Evolutionary conservation across 495 filamentous ascomycete species (phyloP).

Genomic region (Penicillium nucicola): DNA sequence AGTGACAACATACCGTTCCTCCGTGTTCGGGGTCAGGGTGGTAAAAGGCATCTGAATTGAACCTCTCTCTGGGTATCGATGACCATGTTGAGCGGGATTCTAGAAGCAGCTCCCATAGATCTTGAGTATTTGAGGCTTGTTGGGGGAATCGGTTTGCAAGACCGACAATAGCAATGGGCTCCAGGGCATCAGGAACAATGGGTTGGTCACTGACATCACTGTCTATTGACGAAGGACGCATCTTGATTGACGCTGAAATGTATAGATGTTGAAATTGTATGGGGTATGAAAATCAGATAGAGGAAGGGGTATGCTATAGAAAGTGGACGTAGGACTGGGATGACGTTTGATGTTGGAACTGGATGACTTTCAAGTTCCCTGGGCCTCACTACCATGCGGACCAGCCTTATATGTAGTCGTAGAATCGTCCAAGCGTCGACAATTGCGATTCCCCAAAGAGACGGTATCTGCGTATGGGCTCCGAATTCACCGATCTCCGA

Average conservation of each 20-base stretch:
- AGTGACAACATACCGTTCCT: slow-evolving; percentile 19
- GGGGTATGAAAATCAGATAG: neutral
- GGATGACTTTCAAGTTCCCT: no score
- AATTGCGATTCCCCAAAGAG: neutral
- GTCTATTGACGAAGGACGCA: slow-evolving; percentile 7
- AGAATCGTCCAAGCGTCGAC: neutral
- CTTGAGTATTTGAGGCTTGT: slow-evolving; percentile 47
- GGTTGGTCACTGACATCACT: neutral
- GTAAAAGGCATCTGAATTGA: slow-evolving; percentile 49
- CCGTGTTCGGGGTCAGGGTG: slow-evolving; percentile 30
- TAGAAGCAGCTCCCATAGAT: slow-evolving; percentile 42
- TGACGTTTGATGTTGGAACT: no score
- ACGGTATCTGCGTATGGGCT: neutral
- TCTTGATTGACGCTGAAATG: neutral
- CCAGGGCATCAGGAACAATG: slow-evolving; percentile 10
- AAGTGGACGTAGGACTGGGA: no score
- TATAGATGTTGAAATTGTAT: no score
- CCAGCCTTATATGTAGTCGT: slow-evolving; percentile 8
- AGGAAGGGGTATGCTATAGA: no score
- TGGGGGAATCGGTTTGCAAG: slow-evolving; percentile 52
- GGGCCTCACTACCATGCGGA: neutral
- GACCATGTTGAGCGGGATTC: slow-evolving; percentile 41
- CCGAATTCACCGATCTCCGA: neutral
- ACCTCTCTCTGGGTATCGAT: slow-evolving; percentile 53
- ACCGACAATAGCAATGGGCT: slow-evolving; percentile 57